Evolutionary conservation across 345 rosid genomes (phyloP).

Genomic region (Excoecaria cochinchinensis): DNA sequence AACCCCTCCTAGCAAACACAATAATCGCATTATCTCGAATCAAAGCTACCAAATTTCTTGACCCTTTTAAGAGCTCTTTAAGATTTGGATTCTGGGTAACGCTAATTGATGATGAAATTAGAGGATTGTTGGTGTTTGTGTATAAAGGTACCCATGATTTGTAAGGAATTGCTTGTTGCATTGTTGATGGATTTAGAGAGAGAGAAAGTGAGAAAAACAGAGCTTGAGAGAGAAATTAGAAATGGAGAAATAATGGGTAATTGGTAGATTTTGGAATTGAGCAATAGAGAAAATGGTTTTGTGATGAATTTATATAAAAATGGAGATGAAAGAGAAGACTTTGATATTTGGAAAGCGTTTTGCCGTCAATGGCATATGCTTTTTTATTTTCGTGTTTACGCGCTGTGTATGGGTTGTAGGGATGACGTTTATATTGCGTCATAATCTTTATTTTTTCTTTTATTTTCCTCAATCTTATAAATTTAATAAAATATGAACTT

Average conservation of each 20-base stretch:
- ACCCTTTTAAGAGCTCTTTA: slow-evolving; percentile 11
- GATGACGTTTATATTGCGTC: slow-evolving; percentile 14
- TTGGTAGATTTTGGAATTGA: background rate
- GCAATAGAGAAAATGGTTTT: background rate
- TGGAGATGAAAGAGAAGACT: background rate
- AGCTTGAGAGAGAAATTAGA: background rate
- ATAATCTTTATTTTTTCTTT: background rate
- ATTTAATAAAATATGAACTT: background rate
- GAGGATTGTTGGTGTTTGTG: slow-evolving; percentile 11
- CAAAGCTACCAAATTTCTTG: slow-evolving; percentile 26
- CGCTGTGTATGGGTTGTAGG: background rate
- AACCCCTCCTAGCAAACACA: slow-evolving; percentile 68
- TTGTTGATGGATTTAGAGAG: slow-evolving; percentile 17
- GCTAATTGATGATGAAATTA: background rate
- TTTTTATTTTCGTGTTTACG: background rate
- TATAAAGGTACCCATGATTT: slow-evolving; percentile 21
- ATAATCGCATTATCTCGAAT: slow-evolving; percentile 78
- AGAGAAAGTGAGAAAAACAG: background rate
- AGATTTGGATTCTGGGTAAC: background rate
- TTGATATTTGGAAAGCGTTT: background rate
- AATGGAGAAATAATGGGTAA: background rate
- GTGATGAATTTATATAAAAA: background rate
- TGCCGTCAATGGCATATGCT: slow-evolving; percentile 15
- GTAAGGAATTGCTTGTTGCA: slow-evolving; percentile 66
- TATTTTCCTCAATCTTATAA: background rate